phyloP scores from a whole-genome alignment of 441 rosid species.

The Gossypium davidsonii region DNA sequence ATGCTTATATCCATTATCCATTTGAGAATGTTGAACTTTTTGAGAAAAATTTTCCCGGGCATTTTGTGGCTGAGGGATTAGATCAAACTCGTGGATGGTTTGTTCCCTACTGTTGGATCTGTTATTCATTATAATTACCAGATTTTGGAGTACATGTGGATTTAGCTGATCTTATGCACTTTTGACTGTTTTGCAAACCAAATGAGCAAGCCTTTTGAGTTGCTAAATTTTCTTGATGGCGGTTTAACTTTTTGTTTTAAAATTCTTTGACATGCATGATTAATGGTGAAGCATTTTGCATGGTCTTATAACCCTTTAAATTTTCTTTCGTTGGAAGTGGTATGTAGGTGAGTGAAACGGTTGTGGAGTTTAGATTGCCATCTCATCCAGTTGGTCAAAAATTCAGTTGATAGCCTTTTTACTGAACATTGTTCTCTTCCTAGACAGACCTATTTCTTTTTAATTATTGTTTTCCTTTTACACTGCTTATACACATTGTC shows the following conservation, averaged over 20 bases:
- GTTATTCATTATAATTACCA: not conserved
- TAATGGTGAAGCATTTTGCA: not conserved
- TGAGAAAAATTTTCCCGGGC: constrained; percentile 92
- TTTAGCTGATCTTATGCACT: not conserved
- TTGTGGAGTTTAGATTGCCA: not conserved
- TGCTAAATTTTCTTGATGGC: not conserved
- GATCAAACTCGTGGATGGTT: constrained; percentile 99
- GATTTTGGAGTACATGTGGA: not conserved
- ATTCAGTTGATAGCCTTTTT: no score
- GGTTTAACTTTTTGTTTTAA: not conserved
- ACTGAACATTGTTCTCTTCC: not conserved
- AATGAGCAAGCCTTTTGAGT: not conserved
- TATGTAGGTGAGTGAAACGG: not conserved
- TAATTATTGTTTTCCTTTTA: not conserved
- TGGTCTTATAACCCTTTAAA: not conserved
- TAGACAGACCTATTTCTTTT: not conserved
- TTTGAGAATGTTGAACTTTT: constrained; percentile 88
- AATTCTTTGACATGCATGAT: not conserved
- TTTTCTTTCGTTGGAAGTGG: not conserved
- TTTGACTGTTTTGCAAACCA: not conserved
- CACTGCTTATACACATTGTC: constrained; percentile 8
- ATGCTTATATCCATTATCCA: constrained; percentile 93
- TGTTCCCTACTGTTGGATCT: constrained; percentile 23
- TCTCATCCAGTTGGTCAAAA: not conserved
- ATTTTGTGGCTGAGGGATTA: constrained; percentile 97